Percentiles rank a stretch among this genome's conserved stretches.
Evolutionary conservation across 176 grass and related monocot genomes (phyloP).

Genomic region (Leersia perrieri): DNA sequence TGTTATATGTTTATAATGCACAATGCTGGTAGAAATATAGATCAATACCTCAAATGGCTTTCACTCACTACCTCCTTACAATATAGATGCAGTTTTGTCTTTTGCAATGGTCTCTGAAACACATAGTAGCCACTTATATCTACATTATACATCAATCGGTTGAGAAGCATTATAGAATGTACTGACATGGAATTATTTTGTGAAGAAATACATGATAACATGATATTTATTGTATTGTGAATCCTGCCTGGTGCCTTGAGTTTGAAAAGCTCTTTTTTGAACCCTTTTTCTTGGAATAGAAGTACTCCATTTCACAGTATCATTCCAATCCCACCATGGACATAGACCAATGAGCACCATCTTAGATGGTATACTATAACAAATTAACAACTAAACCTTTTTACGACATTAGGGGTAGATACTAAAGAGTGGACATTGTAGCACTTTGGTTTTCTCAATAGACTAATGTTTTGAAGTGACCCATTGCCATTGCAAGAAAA

Average conservation of each 20-base stretch:
- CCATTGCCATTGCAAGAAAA: neutral
- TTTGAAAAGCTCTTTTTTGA: too few species aligned
- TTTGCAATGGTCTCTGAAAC: neutral
- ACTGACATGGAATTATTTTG: too few species aligned
- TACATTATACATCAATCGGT: neutral
- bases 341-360: neutral
- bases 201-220: too few species aligned
- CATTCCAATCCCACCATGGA: neutral
- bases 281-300: too few species aligned
- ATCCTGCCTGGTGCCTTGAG: too few species aligned
- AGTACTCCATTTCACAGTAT: neutral
- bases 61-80: neutral
- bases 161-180: neutral
- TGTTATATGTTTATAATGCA: neutral
- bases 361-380: neutral
- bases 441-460: too few species aligned
- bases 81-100: neutral
- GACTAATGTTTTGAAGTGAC: neutral
- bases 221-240: too few species aligned
- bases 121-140: neutral
- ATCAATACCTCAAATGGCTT: neutral
- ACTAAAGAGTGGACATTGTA: neutral
- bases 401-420: neutral
- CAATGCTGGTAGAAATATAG: constrained; percentile 7
- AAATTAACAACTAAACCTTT: neutral